phyloP scores from a whole-genome alignment of 805 yeast species.

The Candida mattraensis region DNA sequence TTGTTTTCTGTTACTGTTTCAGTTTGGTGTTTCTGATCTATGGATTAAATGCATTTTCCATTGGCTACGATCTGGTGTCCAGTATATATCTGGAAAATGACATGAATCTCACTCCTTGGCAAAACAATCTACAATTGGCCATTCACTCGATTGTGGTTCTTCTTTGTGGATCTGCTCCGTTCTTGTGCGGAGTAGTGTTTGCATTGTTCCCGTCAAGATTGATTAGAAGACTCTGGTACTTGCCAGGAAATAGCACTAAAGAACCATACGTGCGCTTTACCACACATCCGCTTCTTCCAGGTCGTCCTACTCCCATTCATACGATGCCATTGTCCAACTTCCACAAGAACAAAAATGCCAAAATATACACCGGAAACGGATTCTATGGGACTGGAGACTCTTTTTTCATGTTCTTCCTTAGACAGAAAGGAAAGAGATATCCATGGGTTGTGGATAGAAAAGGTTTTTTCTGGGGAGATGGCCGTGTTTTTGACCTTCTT shows the following conservation, averaged over 20 bases:
- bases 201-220: constrained; percentile 66
- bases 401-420: constrained; percentile 70
- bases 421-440: constrained; percentile 51
- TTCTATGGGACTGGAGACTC: constrained; percentile 81
- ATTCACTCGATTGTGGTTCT: constrained; percentile 35
- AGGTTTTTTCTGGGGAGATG: constrained; percentile 94
- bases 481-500: constrained; percentile 77
- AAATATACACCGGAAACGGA: constrained; percentile 86
- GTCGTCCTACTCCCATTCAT: constrained; percentile 71
- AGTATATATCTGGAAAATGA: constrained; percentile 32
- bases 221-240: constrained; percentile 72
- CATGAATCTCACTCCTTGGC: constrained; percentile 27
- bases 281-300: constrained; percentile 75
- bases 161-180: constrained; percentile 42
- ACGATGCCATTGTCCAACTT: constrained; percentile 61
- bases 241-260: constrained; percentile 60
- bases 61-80: constrained; percentile 31
- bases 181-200: constrained; percentile 39
- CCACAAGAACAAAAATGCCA: constrained; percentile 56
- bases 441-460: constrained; percentile 82
- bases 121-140: constrained; percentile 23
- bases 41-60: constrained; percentile 46
- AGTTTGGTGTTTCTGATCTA: constrained; percentile 71
- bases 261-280: constrained; percentile 52
- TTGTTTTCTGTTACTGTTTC: constrained; percentile 64